Percentiles rank a stretch among this genome's conserved stretches.
Evolutionary conservation across 2,329 filamentous ascomycete genomes (phyloP).

Genomic region (Aspergillus phoenicis): DNA sequence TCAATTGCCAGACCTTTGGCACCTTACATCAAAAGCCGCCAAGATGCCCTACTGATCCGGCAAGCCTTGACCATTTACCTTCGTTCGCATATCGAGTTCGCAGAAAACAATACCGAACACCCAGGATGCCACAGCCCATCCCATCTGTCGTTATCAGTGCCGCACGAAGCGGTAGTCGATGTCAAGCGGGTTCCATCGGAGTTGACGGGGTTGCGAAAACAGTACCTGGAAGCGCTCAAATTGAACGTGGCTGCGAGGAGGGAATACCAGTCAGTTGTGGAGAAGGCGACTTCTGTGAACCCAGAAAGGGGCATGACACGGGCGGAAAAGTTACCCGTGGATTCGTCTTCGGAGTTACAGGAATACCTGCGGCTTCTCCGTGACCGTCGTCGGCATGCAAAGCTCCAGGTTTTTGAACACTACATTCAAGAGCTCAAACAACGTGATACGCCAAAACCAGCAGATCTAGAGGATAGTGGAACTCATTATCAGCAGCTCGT

Average conservation of each 20-base stretch:
- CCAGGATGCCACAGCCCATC: conserved; percentile 27
- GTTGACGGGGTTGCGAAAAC: conserved; percentile 43
- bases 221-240: conserved; percentile 51
- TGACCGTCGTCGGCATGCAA: neutral
- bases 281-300: conserved; percentile 35
- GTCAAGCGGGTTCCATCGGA: conserved; percentile 43
- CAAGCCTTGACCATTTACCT: conserved; percentile 43
- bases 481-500: conserved; percentile 19
- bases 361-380: conserved; percentile 44
- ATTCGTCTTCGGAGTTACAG: conserved; percentile 33
- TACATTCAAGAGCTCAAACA: conserved; percentile 46
- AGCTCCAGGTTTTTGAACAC: too few relatives aligned
- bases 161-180: conserved; percentile 32
- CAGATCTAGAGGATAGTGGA: conserved; percentile 25
- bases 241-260: conserved; percentile 45
- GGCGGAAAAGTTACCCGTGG: conserved; percentile 18
- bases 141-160: conserved; percentile 40
- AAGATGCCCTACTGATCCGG: conserved; percentile 44
- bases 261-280: conserved; percentile 38
- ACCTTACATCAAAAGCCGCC: conserved; percentile 43
- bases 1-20: conserved; percentile 37
- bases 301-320: conserved; percentile 23
- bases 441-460: conserved; percentile 26
- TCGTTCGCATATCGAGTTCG: conserved; percentile 38
- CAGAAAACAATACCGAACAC: conserved; percentile 29